Conservation (phyloP, 495 filamentous ascomycete genomes). For the Trichoderma reesei region DNA sequence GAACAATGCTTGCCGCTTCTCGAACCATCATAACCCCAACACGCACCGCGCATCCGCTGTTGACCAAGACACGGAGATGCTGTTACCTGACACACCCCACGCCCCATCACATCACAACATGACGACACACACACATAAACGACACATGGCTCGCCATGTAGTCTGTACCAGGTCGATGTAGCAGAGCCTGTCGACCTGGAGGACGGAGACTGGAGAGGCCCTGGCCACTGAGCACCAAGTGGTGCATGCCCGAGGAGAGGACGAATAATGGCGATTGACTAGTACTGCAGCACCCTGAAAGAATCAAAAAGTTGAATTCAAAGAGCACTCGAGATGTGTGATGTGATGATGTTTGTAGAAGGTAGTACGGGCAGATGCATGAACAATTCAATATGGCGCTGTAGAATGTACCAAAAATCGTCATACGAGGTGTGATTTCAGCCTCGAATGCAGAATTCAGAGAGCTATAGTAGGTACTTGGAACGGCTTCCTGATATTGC, state of each 20-base stretch:
- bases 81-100: background rate
- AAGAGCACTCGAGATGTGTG: background rate
- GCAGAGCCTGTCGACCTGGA: background rate
- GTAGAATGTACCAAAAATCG: no score
- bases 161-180: background rate
- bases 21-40: constrained; percentile 3
- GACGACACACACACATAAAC: background rate
- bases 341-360: background rate
- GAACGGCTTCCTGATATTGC: no score
- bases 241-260: background rate
- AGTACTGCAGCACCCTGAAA: background rate
- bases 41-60: background rate
- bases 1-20: constrained; percentile 13
- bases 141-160: background rate
- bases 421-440: no score
- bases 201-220: background rate
- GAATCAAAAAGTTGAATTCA: background rate
- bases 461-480: no score
- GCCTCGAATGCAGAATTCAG: no score
- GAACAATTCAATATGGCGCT: no score
- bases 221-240: background rate
- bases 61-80: background rate
- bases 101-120: background rate
- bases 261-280: background rate
- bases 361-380: background rate